Percentiles rank a stretch among this genome's conserved stretches.
phyloP scores from a whole-genome alignment of 192 early-diverging fungal genomes.

The Coemansia sp. region DNA sequence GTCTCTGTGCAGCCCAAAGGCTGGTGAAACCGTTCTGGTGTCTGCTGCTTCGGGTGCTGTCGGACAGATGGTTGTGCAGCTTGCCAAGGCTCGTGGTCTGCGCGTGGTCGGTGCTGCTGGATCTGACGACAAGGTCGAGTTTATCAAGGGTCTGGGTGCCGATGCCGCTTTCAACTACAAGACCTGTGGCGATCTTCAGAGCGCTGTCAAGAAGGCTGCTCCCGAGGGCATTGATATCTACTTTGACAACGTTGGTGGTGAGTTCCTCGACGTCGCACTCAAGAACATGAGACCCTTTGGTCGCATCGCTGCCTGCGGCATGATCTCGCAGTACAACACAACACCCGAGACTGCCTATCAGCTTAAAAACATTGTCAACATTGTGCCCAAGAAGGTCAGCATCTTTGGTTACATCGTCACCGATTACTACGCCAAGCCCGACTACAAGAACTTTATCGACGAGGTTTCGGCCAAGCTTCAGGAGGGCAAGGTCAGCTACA shows the following conservation, averaged over 20 bases:
- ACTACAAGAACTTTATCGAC: slow-evolving; percentile 57
- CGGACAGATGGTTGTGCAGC: slow-evolving; percentile 76
- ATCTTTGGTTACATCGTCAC: slow-evolving; percentile 68
- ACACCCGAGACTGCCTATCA: slow-evolving; percentile 34
- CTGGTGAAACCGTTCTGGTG: slow-evolving; percentile 81
- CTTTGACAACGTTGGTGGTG: slow-evolving; percentile 84
- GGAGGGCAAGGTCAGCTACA: slow-evolving; percentile 64
- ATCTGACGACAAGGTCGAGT: slow-evolving; percentile 79
- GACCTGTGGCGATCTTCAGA: slow-evolving; percentile 54
- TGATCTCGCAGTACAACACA: slow-evolving; percentile 67
- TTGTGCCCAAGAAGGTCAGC: slow-evolving; percentile 60
- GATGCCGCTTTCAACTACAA: slow-evolving; percentile 96
- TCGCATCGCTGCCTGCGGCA: slow-evolving; percentile 71
- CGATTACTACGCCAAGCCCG: slow-evolving; percentile 54
- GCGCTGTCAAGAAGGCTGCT: slow-evolving; percentile 60
- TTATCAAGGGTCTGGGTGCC: slow-evolving; percentile 67
- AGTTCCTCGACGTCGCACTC: slow-evolving; percentile 73
- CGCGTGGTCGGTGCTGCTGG: slow-evolving; percentile 82
- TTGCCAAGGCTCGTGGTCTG: slow-evolving; percentile 73
- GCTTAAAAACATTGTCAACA: slow-evolving; percentile 59
- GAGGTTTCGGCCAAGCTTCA: slow-evolving; percentile 59
- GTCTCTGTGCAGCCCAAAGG: slow-evolving; percentile 67
- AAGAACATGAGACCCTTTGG: slow-evolving; percentile 63
- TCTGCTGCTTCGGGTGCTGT: slow-evolving; percentile 80
- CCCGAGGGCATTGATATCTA: slow-evolving; percentile 88